Base-by-base conservation (phyloP, 2,329 filamentous ascomycete genomes). In the Rhinocladiella similis region DNA sequence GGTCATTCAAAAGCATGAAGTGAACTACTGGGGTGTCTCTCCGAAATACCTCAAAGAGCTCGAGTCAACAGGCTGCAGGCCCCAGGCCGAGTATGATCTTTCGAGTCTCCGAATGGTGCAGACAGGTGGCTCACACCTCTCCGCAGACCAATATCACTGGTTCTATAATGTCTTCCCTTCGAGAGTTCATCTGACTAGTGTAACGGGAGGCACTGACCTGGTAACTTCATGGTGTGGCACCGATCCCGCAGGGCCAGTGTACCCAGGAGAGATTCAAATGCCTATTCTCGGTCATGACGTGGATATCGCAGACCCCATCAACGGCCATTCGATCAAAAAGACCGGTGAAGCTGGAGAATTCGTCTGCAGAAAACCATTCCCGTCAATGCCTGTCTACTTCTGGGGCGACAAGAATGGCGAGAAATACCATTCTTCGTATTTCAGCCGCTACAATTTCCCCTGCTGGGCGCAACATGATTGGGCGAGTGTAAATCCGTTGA, bases 331-430 rank as follows among this genome's bases (percentile, higher is more conserved):
- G 10, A 56, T 59, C 48, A 53, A 38, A 19, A 22, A 53, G 14
- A 35, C 43, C 3, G 51, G 51, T 7, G 27, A 47, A 14, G 27
- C 89, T 0, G 90, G 90, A 1, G 90, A 93, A 66, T 80, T 94
- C 3, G 88, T 54, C 5, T 39, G 27, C 42, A 13, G 51, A 10
- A 33, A 54, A 35, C 51, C 51, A 22, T 54, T 47, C 43, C 51
- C 51, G 12, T 39, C 27, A 9, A 54, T 54, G 51, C 51, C 51
- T 4, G 27, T 39, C n/a, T 54, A 20, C 43, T 18, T 54, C 5
- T 54, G 51, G 51, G 51, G 51, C 6, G 51, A 54, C 33, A 12
- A 7, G 6, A 18, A 14, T 29, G 35, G 35, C 29, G 45, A 54
- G 51, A 83, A 81, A 59, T 88, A 86, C 42, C 67, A 65, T 43